Evolutionary conservation across 2,329 filamentous ascomycete genomes (phyloP).

Genomic region (Metarhizium anisopliae): DNA sequence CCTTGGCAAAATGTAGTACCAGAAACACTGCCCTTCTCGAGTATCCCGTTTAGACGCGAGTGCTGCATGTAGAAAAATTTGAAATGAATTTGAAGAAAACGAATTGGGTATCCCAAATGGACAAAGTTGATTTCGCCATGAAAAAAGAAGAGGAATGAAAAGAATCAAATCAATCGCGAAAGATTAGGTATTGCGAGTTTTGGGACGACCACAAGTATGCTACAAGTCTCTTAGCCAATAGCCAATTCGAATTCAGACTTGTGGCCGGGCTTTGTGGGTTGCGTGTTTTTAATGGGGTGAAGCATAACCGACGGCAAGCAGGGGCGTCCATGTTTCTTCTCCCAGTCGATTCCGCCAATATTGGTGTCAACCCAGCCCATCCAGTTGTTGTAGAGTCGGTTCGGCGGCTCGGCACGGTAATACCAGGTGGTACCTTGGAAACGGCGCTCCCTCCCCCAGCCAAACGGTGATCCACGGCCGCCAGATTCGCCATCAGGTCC

Average conservation of each 20-base stretch:
- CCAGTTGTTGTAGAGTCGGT: conserved; percentile 54
- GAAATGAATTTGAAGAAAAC: neutral
- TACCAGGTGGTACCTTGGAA: conserved; percentile 55
- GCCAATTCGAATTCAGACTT: conserved; percentile 27
- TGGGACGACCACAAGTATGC: neutral
- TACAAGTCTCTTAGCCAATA: conserved; percentile 23
- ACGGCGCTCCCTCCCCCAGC: conserved; percentile 48
- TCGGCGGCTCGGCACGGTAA: conserved; percentile 47
- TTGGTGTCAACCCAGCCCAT: conserved; percentile 49
- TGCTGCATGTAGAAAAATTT: neutral
- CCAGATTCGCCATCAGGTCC: conserved; percentile 46
- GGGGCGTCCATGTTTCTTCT: conserved; percentile 43
- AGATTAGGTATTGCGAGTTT: neutral
- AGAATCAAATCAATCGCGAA: neutral
- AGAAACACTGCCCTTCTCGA: neutral
- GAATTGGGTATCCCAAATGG: conserved; percentile 5
- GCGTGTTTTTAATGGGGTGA: conserved; percentile 51
- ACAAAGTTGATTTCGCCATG: neutral
- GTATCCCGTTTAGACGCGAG: neutral
- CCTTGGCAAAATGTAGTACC: neutral
- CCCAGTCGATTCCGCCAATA: conserved; percentile 47
- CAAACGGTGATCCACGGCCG: conserved; percentile 46
- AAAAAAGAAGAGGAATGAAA: neutral
- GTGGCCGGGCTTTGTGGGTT: conserved; percentile 37
- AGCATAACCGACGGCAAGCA: conserved; percentile 51